Conservation (phyloP, 2,329 filamentous ascomycete genomes). For the Stemphylium beticola region DNA sequence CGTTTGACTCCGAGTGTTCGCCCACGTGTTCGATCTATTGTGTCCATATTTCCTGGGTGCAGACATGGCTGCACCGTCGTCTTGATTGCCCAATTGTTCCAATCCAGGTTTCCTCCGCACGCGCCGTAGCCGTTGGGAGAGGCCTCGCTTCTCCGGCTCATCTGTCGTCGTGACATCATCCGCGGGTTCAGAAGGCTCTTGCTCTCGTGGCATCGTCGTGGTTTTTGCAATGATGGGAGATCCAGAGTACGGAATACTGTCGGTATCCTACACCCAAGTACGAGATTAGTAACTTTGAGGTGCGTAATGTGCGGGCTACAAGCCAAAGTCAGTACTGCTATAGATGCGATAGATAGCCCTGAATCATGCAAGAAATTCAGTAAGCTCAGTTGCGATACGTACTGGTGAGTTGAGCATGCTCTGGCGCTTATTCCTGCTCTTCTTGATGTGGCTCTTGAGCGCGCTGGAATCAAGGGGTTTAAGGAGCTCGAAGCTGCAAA, state of each 20-base stretch:
- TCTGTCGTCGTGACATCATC: constrained; percentile 16
- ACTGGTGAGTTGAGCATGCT: constrained; percentile 96
- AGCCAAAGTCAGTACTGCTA: constrained; percentile 39
- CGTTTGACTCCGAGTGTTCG: constrained; percentile 12
- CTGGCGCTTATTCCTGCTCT: constrained; percentile 91
- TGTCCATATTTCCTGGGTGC: constrained; percentile 8
- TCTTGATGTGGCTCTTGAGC: constrained; percentile 98
- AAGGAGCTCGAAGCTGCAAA: constrained; percentile 96
- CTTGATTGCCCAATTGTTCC: constrained; percentile 19
- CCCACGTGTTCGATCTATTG: constrained; percentile 12
- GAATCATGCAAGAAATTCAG: constrained; percentile 15
- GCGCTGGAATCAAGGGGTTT: constrained; percentile 96
- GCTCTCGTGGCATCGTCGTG: constrained; percentile 9
- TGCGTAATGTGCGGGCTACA: constrained; percentile 57
- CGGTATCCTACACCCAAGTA: constrained; percentile 29
- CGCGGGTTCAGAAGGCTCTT: constrained; percentile 13
- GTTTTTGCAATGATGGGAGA: constrained; percentile 21
- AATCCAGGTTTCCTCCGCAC: constrained; percentile 23
- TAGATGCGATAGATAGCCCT: constrained; percentile 36
- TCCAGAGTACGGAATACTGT: constrained; percentile 18
- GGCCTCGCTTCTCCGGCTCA: constrained; percentile 16
- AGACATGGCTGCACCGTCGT: constrained; percentile 8
- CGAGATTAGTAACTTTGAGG: constrained; percentile 57
- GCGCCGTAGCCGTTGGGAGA: constrained; percentile 24
- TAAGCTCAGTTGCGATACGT: constrained; percentile 56